These are phyloP conservation scores for Pisolithus tinctorius DNA, from an alignment of 768 basidiomycete species.

Conservation along the genomic window DNA sequence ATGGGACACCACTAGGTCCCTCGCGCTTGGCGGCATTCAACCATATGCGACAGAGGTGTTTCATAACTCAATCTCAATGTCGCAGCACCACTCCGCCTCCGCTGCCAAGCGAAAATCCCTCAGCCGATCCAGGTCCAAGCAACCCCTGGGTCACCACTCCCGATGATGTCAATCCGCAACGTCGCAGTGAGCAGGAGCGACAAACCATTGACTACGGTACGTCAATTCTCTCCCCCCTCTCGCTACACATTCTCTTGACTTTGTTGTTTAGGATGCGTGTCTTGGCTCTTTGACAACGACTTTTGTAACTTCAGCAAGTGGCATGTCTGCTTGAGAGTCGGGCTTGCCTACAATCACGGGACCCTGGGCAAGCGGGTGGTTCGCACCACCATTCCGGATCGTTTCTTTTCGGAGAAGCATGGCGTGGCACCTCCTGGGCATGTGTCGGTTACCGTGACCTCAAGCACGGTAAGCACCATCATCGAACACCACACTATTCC, in stretches of 20 bases:
- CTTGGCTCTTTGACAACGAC: background rate
- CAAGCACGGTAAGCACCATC: background rate
- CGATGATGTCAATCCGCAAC: too few relatives aligned
- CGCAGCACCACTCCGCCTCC: background rate
- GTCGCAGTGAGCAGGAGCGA: too few relatives aligned
- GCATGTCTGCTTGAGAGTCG: background rate
- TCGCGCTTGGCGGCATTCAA: background rate
- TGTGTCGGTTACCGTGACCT: background rate
- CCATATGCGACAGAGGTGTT: background rate
- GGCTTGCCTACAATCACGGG: background rate
- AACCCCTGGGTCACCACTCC: too few relatives aligned
- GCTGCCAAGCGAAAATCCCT: background rate
- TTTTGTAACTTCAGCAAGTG: background rate
- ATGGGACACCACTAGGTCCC: too few relatives aligned
- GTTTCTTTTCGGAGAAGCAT: background rate
- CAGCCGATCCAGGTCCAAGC: background rate
- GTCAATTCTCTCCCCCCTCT: too few relatives aligned
- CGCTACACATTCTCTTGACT: background rate
- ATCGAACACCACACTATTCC: background rate
- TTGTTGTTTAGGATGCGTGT: background rate
- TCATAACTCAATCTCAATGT: background rate
- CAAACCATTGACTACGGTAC: too few relatives aligned
- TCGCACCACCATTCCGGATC: background rate
- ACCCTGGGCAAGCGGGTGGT: background rate
- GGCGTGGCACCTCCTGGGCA: background rate